Evolutionary conservation across 2,329 filamentous ascomycete species (phyloP).

Genomic region (Helotiales sp.): DNA sequence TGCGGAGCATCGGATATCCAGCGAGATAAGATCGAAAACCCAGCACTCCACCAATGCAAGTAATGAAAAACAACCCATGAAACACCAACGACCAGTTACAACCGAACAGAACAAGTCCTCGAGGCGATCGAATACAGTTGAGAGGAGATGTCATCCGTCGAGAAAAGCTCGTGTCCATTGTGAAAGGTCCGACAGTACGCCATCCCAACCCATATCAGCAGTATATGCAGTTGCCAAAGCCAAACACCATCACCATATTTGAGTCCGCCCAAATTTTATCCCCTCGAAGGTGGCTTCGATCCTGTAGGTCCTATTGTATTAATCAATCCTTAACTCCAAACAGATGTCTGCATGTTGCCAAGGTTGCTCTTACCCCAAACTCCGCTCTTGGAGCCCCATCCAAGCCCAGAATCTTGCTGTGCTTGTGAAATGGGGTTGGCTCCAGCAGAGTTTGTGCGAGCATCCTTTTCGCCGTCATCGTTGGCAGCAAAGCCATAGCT

Average conservation of each 20-base stretch:
- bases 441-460: constrained; percentile 51
- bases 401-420: constrained; percentile 46
- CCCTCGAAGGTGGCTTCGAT: constrained; percentile 7
- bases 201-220: constrained; percentile 18
- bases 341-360: constrained; percentile 79
- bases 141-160: background rate
- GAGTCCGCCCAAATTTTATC: constrained; percentile 16
- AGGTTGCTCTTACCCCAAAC: constrained; percentile 87
- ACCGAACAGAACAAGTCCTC: background rate
- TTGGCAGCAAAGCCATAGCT: constrained; percentile 69
- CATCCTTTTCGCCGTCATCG: constrained; percentile 41
- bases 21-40: background rate
- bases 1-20: constrained; percentile 17
- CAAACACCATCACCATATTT: constrained; percentile 18
- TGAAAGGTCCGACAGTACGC: background rate
- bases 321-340: constrained; percentile 73
- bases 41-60: constrained; percentile 19
- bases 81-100: constrained; percentile 9
- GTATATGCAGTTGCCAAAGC: constrained; percentile 24
- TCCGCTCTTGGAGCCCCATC: constrained; percentile 74
- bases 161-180: background rate
- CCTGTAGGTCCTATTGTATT: no score
- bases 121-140: background rate
- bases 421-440: constrained; percentile 53
- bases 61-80: background rate